These are phyloP conservation scores for Acanthamoeba lenticulata DNA, from an alignment of 208 protist species.

Conservation along the genomic window DNA sequence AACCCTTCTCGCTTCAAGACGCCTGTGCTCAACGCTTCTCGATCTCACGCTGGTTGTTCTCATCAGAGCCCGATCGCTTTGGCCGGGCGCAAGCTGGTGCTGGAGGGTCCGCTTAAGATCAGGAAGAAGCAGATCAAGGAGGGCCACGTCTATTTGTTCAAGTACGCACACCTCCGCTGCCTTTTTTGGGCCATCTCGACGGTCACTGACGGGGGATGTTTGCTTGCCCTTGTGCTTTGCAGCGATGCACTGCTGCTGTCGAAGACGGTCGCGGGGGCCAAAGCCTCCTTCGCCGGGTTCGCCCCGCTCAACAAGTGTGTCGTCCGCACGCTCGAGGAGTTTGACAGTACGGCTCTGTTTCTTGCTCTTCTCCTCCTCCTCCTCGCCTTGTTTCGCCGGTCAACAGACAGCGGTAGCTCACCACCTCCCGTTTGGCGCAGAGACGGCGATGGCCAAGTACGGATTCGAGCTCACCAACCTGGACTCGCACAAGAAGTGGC, in stretches of 20 bases:
- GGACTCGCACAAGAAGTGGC: constrained; percentile 26
- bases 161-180: not conserved
- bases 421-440: not conserved
- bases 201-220: too few relatives aligned
- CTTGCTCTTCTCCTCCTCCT: not conserved
- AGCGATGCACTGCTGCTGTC: not conserved
- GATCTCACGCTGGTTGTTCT: too few relatives aligned
- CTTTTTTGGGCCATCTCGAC: not conserved
- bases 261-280: not conserved
- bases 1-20: not conserved
- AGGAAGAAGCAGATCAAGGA: constrained; percentile 30
- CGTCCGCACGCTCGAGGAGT: constrained; percentile 17
- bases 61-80: not conserved
- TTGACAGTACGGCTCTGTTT: not conserved
- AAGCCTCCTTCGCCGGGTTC: not conserved
- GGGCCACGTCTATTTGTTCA: constrained; percentile 2
- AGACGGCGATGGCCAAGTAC: not conserved
- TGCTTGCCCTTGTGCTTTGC: not conserved
- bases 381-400: too few relatives aligned
- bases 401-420: too few relatives aligned
- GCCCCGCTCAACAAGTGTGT: not conserved
- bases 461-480: not conserved
- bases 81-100: not conserved
- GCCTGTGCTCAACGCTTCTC: not conserved
- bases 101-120: constrained; percentile 21